Percentiles rank a stretch among this genome's conserved stretches.
Evolutionary conservation across 352 stramenopile species (phyloP).

Genomic region (Pythium apleroticum): DNA sequence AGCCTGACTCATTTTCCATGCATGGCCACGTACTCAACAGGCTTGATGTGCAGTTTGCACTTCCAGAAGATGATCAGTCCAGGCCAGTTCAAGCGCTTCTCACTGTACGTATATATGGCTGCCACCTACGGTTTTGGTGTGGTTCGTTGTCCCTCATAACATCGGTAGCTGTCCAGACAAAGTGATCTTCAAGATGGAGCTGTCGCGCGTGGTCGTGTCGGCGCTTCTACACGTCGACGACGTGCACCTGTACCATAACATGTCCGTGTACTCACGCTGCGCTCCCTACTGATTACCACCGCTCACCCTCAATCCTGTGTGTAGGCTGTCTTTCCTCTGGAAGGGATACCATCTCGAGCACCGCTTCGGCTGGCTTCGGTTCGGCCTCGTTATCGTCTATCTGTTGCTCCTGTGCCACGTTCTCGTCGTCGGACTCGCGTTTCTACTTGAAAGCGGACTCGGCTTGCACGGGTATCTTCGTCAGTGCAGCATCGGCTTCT

Average conservation of each 20-base stretch:
- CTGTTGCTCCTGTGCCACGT: conserved; percentile 64
- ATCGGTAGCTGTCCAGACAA: conserved; percentile 65
- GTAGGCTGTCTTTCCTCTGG: conserved; percentile 75
- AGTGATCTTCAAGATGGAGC: conserved; percentile 40
- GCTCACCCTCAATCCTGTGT: conserved; percentile 20
- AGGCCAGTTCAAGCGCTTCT: conserved; percentile 37
- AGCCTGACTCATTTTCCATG: background rate
- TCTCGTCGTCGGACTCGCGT: conserved; percentile 50
- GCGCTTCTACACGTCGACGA: conserved; percentile 85
- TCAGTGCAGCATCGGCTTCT: conserved; percentile 81
- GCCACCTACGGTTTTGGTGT: background rate
- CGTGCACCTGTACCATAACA: conserved; percentile 90
- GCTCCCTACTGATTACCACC: background rate
- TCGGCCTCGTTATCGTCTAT: conserved; percentile 45
- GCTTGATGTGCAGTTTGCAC: conserved; percentile 56
- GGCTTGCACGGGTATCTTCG: conserved; percentile 18
- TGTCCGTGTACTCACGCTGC: conserved; percentile 36
- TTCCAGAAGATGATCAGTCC: conserved; percentile 47
- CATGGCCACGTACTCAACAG: conserved; percentile 2
- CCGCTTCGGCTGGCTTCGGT: conserved; percentile 48
- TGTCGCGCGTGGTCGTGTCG: conserved; percentile 57
- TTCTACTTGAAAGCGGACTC: conserved; percentile 34
- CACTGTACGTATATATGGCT: conserved; percentile 42
- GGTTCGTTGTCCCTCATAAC: background rate
- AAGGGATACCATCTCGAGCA: conserved; percentile 81